A percentile compares a stretch with the other conserved stretches of the same genome.
Evolutionary conservation across 2,329 filamentous ascomycete genomes (phyloP).

Genomic region (Xylariaceae sp.): DNA sequence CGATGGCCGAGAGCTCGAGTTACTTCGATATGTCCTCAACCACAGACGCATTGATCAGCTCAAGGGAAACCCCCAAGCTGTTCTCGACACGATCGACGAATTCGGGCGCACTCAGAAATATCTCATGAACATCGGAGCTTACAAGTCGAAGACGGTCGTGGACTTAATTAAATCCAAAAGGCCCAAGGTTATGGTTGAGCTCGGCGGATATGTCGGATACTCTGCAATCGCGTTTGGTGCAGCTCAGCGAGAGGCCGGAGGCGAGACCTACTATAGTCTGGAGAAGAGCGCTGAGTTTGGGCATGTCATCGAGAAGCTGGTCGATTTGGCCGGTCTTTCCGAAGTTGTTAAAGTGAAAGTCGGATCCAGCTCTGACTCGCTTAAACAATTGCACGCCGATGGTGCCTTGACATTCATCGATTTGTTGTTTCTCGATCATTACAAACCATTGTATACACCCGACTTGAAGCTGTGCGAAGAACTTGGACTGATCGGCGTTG

Average conservation of each 20-base stretch:
- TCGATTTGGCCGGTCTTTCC: constrained; percentile 69
- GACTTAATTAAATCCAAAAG: constrained; percentile 64
- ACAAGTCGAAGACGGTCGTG: constrained; percentile 68
- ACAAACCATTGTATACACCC: constrained; percentile 69
- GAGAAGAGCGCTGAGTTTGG: constrained; percentile 73
- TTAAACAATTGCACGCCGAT: constrained; percentile 54
- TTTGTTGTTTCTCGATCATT: constrained; percentile 75
- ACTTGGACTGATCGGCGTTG: constrained; percentile 58
- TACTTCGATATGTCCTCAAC: constrained; percentile 65
- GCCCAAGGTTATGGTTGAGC: constrained; percentile 68
- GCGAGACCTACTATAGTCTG: constrained; percentile 64
- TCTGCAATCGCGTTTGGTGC: constrained; percentile 72
- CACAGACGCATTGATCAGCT: constrained; percentile 60
- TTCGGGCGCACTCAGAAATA: constrained; percentile 63
- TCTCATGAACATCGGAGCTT: constrained; percentile 75
- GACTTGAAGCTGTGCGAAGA: constrained; percentile 77
- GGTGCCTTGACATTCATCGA: constrained; percentile 59
- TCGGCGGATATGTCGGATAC: constrained; percentile 80
- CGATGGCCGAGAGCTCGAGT: constrained; percentile 70
- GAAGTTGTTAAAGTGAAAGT: constrained; percentile 68
- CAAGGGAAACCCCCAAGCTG: constrained; percentile 57
- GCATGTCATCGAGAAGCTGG: constrained; percentile 63
- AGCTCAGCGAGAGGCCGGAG: constrained; percentile 60
- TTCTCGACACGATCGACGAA: constrained; percentile 68
- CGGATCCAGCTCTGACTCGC: constrained; percentile 62